These are phyloP conservation scores for Blakeslea trispora DNA, from an alignment of 371 early-diverging fungal species.

Conservation along the genomic window DNA sequence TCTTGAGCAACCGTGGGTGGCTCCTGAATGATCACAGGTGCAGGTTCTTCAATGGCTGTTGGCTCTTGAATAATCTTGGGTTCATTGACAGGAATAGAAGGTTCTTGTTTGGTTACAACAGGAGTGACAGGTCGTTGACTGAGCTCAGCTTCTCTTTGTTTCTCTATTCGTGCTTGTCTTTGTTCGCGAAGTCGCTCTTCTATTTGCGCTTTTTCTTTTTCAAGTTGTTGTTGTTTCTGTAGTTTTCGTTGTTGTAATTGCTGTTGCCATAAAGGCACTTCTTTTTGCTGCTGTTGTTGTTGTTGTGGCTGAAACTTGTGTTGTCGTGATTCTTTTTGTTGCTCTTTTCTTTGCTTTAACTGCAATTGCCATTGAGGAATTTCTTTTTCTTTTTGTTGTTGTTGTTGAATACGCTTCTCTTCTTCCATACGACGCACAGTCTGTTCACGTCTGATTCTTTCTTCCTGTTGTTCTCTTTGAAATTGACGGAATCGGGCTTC, in stretches of 20 bases:
- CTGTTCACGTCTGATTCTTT: conserved; percentile 14
- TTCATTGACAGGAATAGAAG: too few relatives aligned
- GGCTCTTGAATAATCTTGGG: too few relatives aligned
- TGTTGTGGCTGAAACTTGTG: background rate
- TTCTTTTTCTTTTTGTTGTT: conserved; percentile 4
- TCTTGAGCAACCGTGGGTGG: too few relatives aligned
- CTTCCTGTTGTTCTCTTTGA: conserved; percentile 17
- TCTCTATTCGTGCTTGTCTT: background rate
- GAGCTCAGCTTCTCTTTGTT: background rate
- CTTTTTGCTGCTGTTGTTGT: conserved; percentile 4
- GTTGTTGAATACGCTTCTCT: conserved; percentile 15
- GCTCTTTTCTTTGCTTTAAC: conserved; percentile 4
- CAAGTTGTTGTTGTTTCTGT: conserved; percentile 8
- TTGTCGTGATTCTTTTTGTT: conserved; percentile 6
- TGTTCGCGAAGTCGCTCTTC: conserved; percentile 8
- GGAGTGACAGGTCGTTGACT: too few relatives aligned
- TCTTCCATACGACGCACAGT: conserved; percentile 8
- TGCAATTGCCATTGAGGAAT: conserved; percentile 7
- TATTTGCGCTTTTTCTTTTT: conserved; percentile 5
- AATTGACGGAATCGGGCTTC: conserved; percentile 26
- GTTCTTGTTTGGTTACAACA: too few relatives aligned
- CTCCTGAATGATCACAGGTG: too few relatives aligned
- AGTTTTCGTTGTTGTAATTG: conserved; percentile 5
- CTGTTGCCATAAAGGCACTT: conserved; percentile 14
- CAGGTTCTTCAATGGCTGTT: too few relatives aligned